phyloP scores from a whole-genome alignment of 2,329 filamentous ascomycete genomes.

The Trichoderma sp. region DNA sequence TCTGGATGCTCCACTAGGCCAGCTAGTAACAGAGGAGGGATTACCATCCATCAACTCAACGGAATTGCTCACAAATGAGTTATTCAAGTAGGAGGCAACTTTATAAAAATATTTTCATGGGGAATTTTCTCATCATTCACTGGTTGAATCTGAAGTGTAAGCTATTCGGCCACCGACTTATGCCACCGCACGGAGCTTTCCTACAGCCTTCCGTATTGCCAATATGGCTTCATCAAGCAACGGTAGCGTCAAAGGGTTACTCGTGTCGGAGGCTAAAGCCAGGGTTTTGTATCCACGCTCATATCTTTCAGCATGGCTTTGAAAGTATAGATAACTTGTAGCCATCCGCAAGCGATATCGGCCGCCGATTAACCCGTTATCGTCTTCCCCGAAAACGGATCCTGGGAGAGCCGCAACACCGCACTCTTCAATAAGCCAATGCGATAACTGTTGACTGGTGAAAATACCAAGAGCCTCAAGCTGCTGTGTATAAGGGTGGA shows the following conservation, averaged over 20 bases:
- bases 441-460: not conserved
- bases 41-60: not conserved
- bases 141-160: not conserved
- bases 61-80: not conserved
- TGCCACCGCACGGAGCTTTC: not conserved
- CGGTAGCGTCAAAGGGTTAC: not conserved
- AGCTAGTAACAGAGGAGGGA: not conserved
- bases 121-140: not conserved
- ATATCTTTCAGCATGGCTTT: not conserved
- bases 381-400: not conserved
- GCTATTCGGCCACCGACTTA: not conserved
- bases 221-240: not conserved
- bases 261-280: not conserved
- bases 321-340: not conserved
- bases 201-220: not conserved
- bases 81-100: not conserved
- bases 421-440: not conserved
- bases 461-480: not conserved
- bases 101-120: not conserved
- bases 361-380: not conserved
- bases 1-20: not conserved
- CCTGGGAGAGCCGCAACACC: not conserved
- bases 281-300: not conserved
- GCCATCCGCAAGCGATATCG: not conserved
- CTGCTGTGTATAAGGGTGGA: not conserved